phyloP scores from a whole-genome alignment of 2,329 filamentous ascomycete species.

The Trichoderma arundinaceum region DNA sequence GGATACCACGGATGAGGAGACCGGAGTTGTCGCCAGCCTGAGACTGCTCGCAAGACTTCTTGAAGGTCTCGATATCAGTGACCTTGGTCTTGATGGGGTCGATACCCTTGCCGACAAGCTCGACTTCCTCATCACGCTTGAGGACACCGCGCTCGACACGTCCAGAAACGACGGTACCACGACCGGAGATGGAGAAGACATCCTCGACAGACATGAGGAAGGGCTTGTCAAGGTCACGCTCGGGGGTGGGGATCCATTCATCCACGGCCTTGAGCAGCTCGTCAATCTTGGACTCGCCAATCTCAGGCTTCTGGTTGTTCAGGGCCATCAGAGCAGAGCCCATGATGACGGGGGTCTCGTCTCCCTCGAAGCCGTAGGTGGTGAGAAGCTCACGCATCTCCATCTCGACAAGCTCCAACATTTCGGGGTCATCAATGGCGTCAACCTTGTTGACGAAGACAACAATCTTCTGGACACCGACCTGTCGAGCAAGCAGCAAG shows the following conservation, averaged over 20 bases:
- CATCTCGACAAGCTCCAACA: constrained; percentile 99
- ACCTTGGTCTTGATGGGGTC: constrained; percentile 96
- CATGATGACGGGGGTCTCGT: constrained; percentile 96
- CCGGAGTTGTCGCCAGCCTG: constrained; percentile 98
- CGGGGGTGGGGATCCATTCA: constrained; percentile 92
- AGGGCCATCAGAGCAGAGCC: constrained; percentile 95
- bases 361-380: constrained; percentile 95
- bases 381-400: constrained; percentile 97
- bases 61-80: constrained; percentile 99
- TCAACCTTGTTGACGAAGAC: constrained; percentile 99
- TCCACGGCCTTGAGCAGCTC: constrained; percentile 90
- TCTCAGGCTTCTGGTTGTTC: constrained; percentile 83
- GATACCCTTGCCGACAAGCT: constrained; percentile 86
- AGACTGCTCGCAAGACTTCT: constrained; percentile 98
- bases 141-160: constrained; percentile 95
- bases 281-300: constrained; percentile 86
- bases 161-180: constrained; percentile 95
- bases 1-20: constrained; percentile 91
- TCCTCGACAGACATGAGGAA: constrained; percentile 99
- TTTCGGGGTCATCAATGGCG: constrained; percentile 95
- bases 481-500: constrained; percentile 94
- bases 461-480: constrained; percentile 96
- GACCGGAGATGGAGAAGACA: constrained; percentile 86
- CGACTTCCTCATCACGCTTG: constrained; percentile 93
- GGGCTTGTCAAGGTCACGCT: constrained; percentile 94